phyloP scores from a whole-genome alignment of 208 protist species.

The Phytomonas francai region DNA sequence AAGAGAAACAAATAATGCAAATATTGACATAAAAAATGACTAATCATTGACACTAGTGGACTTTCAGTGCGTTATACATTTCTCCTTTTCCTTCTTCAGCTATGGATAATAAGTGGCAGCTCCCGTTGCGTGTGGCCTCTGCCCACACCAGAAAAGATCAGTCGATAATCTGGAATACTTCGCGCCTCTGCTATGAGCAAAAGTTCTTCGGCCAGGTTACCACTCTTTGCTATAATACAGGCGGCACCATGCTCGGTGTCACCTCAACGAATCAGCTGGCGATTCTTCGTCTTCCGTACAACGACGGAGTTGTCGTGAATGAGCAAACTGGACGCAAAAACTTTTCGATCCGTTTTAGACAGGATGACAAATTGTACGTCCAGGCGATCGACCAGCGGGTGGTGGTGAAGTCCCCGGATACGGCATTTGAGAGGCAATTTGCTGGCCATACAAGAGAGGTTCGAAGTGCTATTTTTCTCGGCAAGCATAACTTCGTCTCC shows the following conservation, averaged over 20 bases:
- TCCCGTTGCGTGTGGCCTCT: slow-evolving; percentile 62
- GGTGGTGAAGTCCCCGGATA: slow-evolving; percentile 65
- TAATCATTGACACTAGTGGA: background rate
- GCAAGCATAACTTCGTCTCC: slow-evolving; percentile 67
- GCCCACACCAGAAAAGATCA: slow-evolving; percentile 32
- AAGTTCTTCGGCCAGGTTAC: slow-evolving; percentile 79
- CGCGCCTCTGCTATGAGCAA: slow-evolving; percentile 79
- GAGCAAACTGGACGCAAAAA: slow-evolving; percentile 70
- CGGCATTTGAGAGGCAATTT: slow-evolving; percentile 77
- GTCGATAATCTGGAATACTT: slow-evolving; percentile 68
- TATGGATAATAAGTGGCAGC: slow-evolving; percentile 47
- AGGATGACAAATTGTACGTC: slow-evolving; percentile 78
- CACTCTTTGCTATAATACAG: slow-evolving; percentile 45
- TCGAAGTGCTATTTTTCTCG: slow-evolving; percentile 62
- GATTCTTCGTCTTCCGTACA: slow-evolving; percentile 72
- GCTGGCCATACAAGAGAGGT: slow-evolving; percentile 71
- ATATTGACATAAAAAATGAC: background rate
- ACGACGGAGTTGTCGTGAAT: slow-evolving; percentile 67
- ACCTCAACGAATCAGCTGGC: slow-evolving; percentile 73
- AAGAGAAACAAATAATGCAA: background rate
- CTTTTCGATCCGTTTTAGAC: slow-evolving; percentile 67
- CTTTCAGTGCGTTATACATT: background rate
- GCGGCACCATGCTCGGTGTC: slow-evolving; percentile 49
- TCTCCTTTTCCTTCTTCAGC: background rate
- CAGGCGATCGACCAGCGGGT: slow-evolving; percentile 73